These are phyloP conservation scores for Paspalum notatum DNA, from an alignment of 176 grass and related monocot species.

Conservation along the genomic window DNA sequence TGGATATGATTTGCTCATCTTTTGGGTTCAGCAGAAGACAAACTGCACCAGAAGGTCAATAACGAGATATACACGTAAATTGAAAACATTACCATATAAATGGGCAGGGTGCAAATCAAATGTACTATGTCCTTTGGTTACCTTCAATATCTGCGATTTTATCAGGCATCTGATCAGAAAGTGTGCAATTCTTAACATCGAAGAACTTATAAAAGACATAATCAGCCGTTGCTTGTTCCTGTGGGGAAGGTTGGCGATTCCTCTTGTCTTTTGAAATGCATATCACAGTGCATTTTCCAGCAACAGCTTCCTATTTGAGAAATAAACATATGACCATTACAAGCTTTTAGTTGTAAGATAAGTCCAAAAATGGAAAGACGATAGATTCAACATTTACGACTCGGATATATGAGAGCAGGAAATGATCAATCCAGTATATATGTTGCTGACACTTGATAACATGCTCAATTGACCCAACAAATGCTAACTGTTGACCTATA, in stretches of 20 bases:
- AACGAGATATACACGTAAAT: constrained; percentile 10
- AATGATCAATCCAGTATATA: not conserved
- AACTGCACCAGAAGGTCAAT: constrained; percentile 49
- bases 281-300: constrained; percentile 87
- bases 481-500: constrained; percentile 20
- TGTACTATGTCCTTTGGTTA: constrained; percentile 38
- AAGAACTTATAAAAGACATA: constrained; percentile 84
- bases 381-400: constrained; percentile 11
- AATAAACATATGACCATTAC: constrained; percentile 35
- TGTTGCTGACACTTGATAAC: not conserved
- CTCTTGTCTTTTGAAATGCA: constrained; percentile 78
- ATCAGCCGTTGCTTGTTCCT: constrained; percentile 67
- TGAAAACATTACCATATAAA: constrained; percentile 29
- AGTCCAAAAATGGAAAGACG: constrained; percentile 6
- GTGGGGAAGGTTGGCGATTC: constrained; percentile 69
- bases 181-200: constrained; percentile 54
- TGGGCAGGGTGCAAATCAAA: constrained; percentile 16
- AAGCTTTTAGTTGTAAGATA: constrained; percentile 37
- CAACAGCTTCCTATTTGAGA: constrained; percentile 69
- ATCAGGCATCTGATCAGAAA: constrained; percentile 65
- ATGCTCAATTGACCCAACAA: constrained; percentile 16
- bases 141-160: constrained; percentile 64
- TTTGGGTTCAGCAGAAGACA: constrained; percentile 60
- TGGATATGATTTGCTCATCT: constrained; percentile 40
- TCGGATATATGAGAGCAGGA: constrained; percentile 14